Base-by-base conservation (phyloP, 1,139 yeast species). In the Scheffersomyces stambukii region DNA sequence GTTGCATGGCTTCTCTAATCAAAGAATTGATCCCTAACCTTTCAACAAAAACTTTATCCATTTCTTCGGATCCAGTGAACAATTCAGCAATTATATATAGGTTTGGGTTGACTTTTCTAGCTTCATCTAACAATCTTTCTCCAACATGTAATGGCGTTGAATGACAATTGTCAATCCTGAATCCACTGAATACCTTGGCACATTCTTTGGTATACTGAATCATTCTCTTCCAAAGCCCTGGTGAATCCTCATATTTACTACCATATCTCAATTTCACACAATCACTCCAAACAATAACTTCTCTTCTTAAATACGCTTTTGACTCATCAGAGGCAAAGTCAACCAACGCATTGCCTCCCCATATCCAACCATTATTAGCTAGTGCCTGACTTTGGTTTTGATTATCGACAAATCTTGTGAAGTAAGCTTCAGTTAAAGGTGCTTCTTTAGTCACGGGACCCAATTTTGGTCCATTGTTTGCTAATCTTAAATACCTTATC, bases 321-420 rank as follows among this genome's bases (percentile, higher is more conserved):
- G 95, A 77, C 34, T 77, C 45, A 19, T 68, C 58, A 1, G 95
- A 83, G 0, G 97, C 98, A 68, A 89, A 91, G 54, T 91, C 97
- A 5, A 86, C 81, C 36, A 89, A 58, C 3, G 97, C 96, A 43
- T 89, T 81, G 9, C 96, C 96, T 31, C 88, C 91, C 98, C 98
- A 91, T 33, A 91, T 88, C 97, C 97, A 91, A 24, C 98, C 98
- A 49, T 91, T 91, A 50, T 91, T 91, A 5, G 96, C 97, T 37
- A 91, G 62, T 1, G 89, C 85, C 62, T 77, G 77, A 1, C 66
- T 57, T 26, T 70, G 65, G 4, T 86, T 89, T 26, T 70, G 61
- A 25, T 69, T 62, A 8, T 60, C 57, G 3, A 48, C 54, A 42
- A 89, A 76, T 35, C 88, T 65, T 2, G 97, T 86, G 53, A 91